Evolutionary conservation across 2,329 filamentous ascomycete species (phyloP).

Genomic region (Verticillium dahliae): DNA sequence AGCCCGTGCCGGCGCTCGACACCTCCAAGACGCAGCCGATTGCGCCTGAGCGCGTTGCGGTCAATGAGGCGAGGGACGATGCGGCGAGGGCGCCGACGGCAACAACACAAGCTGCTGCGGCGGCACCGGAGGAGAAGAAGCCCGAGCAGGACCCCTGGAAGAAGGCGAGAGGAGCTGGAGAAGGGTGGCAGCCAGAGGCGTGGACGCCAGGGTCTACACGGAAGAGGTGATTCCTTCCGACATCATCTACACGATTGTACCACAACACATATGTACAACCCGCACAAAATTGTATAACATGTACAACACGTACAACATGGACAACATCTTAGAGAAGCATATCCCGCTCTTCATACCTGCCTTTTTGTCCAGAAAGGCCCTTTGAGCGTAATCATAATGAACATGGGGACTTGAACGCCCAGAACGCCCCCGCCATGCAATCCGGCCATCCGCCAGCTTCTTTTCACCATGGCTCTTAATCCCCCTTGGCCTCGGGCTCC

Average conservation of each 20-base stretch:
- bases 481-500: slow-evolving; percentile 7
- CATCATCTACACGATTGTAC: neutral
- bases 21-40: slow-evolving; percentile 7
- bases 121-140: slow-evolving; percentile 2
- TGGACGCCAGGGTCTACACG: slow-evolving; percentile 45
- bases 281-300: neutral
- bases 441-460: neutral
- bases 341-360: neutral
- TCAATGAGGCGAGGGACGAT: slow-evolving; percentile 2
- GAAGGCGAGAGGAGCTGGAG: slow-evolving; percentile 45
- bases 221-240: slow-evolving; percentile 17
- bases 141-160: slow-evolving; percentile 50
- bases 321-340: neutral
- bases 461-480: neutral
- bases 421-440: neutral
- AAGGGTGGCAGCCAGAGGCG: slow-evolving; percentile 60
- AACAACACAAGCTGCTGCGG: neutral
- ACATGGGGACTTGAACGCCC: neutral
- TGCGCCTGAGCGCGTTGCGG: slow-evolving; percentile 6
- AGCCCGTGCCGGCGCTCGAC: slow-evolving; percentile 20
- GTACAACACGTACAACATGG: too few species aligned
- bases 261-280: slow-evolving; percentile 1
- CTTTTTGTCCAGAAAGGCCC: neutral
- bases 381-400: neutral
- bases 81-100: neutral